Evolutionary conservation across 176 grass and related monocot species (phyloP).

Genomic region (Paspalum notatum): DNA sequence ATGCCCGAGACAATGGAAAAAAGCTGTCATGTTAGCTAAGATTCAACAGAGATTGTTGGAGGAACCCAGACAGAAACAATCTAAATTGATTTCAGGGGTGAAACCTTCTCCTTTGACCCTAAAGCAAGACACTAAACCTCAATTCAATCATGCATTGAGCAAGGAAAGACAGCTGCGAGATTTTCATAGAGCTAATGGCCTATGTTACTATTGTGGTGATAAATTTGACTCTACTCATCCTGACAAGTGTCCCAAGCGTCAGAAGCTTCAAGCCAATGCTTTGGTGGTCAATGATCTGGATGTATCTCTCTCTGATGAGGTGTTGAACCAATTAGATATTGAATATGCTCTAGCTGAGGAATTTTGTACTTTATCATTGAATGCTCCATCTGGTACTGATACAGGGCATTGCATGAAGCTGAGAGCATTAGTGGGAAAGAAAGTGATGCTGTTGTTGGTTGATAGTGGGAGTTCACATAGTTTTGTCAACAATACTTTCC

Average conservation of each 20-base stretch:
- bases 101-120: accelerated
- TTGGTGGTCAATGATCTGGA: background rate
- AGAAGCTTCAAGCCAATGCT: background rate
- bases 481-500: background rate
- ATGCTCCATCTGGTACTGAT: background rate
- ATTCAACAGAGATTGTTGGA: background rate
- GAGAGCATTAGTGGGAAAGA: background rate
- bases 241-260: background rate
- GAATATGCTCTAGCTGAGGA: background rate
- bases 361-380: background rate
- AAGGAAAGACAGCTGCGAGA: background rate
- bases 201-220: background rate
- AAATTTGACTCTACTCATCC: background rate
- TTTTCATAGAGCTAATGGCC: background rate
- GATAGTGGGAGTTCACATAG: background rate
- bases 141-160: background rate
- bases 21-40: background rate
- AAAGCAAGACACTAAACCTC: accelerated
- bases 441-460: background rate
- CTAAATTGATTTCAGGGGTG: background rate
- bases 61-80: accelerated
- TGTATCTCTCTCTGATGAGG: background rate
- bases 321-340: background rate
- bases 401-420: too few species aligned
- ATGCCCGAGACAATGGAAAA: background rate